Percentiles rank a stretch among this genome's conserved stretches.
Conservation (phyloP, 805 yeast species). For the Priceomyces carsonii region DNA sequence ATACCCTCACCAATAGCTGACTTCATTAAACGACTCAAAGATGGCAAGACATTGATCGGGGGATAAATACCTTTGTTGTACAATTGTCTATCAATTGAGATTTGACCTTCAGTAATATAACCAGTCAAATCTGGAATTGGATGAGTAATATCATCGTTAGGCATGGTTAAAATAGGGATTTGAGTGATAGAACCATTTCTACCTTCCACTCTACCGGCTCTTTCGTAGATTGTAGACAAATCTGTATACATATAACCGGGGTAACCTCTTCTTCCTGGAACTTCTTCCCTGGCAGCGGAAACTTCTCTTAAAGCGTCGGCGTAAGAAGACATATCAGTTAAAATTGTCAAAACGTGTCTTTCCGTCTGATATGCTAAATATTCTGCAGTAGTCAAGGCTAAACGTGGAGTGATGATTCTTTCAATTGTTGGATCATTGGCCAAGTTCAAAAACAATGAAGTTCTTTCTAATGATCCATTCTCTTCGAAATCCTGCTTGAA, state of each 20-base stretch:
- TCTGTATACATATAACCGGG: conserved; percentile 99
- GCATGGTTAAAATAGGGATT: conserved; percentile 98
- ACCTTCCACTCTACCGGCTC: conserved; percentile 99
- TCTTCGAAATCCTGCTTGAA: conserved; percentile 99
- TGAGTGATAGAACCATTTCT: conserved; percentile 99
- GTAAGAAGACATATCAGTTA: conserved; percentile 99
- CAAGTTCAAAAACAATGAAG: conserved; percentile 91
- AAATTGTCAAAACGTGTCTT: conserved; percentile 95
- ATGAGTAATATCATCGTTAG: conserved; percentile 99
- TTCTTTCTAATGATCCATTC: conserved; percentile 97
- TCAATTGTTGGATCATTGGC: conserved; percentile 99
- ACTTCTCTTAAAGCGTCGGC: conserved; percentile 99
- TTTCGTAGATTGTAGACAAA: conserved; percentile 97
- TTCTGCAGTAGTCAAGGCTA: conserved; percentile 98
- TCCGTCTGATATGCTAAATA: conserved; percentile 98
- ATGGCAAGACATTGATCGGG: conserved; percentile 97
- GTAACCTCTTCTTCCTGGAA: conserved; percentile 99
- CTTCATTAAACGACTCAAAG: conserved; percentile 97
- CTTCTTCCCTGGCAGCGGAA: conserved; percentile 99
- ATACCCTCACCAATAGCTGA: conserved; percentile 99
- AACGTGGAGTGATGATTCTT: conserved; percentile 98
- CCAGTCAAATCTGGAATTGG: conserved; percentile 99
- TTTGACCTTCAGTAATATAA: conserved; percentile 98
- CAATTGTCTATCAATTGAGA: conserved; percentile 94
- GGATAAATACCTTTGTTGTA: conserved; percentile 97